Base-by-base conservation (phyloP, 2,329 filamentous ascomycete species). In the Sclerotinia sclerotiorum region DNA sequence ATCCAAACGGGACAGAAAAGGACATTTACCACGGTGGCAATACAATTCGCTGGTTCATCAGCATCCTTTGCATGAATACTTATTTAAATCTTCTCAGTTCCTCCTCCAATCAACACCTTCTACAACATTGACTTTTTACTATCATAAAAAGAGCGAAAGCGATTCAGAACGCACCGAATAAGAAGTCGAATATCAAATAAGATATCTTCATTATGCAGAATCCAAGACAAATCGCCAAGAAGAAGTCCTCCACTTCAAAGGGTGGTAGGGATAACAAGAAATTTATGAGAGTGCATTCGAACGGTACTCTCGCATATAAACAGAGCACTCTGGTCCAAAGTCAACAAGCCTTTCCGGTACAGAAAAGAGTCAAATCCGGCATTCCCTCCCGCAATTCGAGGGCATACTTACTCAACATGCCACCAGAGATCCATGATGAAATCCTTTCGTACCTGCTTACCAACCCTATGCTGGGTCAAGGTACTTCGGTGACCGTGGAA, bases 291-390 rank as follows among this genome's bases (percentile, higher is more conserved):
- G 5, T 0, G 3, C 5, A 39, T 39, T 24, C 13, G 13, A 24
- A 35, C 0, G 4, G 3, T 2, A 5, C 0, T 29, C 2, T 13
- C 21, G 6, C 21, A 17, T 49, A 17, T 19, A 10, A 1, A 49
- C 2, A 15, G 6, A 11, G 1, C 5, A n/a, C 7, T 0, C 29
- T 13, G 3, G 39, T 5, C 39, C 39, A 42, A 17, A 42, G 15
- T 5, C 4, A 42, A 17, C 39, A 17, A 10, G 39, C 39, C 13
- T 4, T 17, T 42, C 39, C 15, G 13, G 5, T 42, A 4, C 19
- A 17, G 5, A 13, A 0, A 11, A 32, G n/a, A 0, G 3, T 6
- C 15, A 24, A 21, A 49, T 24, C 29, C 0, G 29, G 60, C 15
- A 27, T 51, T 39, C 46, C 29, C 17, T 49, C 21, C 6, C 60